Conservation (phyloP, 2,329 filamentous ascomycete genomes). For the Xylariaceae sp. region DNA sequence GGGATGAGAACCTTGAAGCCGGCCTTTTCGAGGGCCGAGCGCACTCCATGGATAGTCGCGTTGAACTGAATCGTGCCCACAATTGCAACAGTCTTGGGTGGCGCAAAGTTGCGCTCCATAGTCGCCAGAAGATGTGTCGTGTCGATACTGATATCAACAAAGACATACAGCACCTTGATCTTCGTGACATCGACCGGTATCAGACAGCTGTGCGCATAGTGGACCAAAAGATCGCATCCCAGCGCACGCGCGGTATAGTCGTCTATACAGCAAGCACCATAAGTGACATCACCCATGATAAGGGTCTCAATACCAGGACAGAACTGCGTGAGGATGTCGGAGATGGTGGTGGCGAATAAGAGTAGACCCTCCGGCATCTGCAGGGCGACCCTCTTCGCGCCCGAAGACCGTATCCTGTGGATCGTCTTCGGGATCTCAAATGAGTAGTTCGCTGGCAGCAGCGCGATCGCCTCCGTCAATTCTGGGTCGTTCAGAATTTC, state of each 20-base stretch:
- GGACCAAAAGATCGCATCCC: slow-evolving; percentile 88
- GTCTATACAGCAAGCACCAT: slow-evolving; percentile 97
- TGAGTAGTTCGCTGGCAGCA: slow-evolving; percentile 93
- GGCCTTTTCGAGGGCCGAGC: slow-evolving; percentile 69
- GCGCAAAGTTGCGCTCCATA: slow-evolving; percentile 78
- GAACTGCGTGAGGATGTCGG: slow-evolving; percentile 91
- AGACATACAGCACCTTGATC: slow-evolving; percentile 96
- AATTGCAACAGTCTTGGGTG: slow-evolving; percentile 81
- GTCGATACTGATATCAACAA: slow-evolving; percentile 97
- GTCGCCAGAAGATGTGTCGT: slow-evolving; percentile 80
- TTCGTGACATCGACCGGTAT: slow-evolving; percentile 95
- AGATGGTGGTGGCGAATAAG: slow-evolving; percentile 94
- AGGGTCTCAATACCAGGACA: slow-evolving; percentile 86
- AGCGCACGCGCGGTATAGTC: slow-evolving; percentile 94
- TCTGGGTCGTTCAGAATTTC: slow-evolving; percentile 80
- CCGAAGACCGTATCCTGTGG: slow-evolving; percentile 77
- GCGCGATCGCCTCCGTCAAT: slow-evolving; percentile 78
- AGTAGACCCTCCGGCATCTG: slow-evolving; percentile 96
- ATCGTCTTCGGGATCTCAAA: slow-evolving; percentile 99
- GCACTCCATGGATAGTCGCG: slow-evolving; percentile 84
- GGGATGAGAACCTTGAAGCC: slow-evolving; percentile 84
- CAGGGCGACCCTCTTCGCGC: slow-evolving; percentile 79
- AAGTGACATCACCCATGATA: slow-evolving; percentile 99
- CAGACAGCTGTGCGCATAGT: slow-evolving; percentile 95
- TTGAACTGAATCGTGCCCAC: slow-evolving; percentile 99